Conservation (phyloP, 148 eudicot species). For the Fallopia convolvulus region DNA sequence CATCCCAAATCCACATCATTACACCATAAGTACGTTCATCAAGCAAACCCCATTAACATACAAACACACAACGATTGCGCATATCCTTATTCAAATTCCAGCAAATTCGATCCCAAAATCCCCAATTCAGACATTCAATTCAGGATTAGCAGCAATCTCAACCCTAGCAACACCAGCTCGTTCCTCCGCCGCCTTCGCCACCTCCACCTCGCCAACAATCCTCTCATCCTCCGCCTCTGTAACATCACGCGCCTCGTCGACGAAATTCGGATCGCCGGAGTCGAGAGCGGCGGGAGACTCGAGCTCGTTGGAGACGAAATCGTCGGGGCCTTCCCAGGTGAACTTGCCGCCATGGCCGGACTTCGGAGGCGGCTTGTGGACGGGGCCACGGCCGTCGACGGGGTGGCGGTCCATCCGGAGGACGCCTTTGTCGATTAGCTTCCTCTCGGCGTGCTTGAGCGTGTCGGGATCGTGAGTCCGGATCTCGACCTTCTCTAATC, state of each 20-base stretch:
- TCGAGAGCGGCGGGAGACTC: conserved; percentile 42
- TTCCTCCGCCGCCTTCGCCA: conserved; percentile 38
- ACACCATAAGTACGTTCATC: background rate
- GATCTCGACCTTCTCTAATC: conserved; percentile 31
- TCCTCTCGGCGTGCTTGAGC: conserved; percentile 38
- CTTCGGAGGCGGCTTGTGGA: conserved; percentile 52
- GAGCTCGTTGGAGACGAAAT: conserved; percentile 31
- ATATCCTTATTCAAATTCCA: no score
- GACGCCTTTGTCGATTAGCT: conserved; percentile 57
- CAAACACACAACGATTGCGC: no score
- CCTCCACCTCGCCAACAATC: conserved; percentile 46
- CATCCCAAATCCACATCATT: background rate
- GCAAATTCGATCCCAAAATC: background rate
- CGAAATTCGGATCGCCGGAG: conserved; percentile 65
- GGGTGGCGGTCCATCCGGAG: conserved; percentile 64
- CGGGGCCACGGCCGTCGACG: conserved; percentile 23
- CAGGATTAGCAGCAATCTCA: conserved; percentile 45
- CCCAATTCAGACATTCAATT: background rate
- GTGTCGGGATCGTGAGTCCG: conserved; percentile 33
- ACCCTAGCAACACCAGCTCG: conserved; percentile 62
- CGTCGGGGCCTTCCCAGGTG: conserved; percentile 81
- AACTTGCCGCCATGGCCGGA: conserved; percentile 83
- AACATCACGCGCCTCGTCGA: conserved; percentile 28
- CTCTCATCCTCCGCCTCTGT: conserved; percentile 18
- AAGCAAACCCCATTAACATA: no score